Conservation (phyloP, 1,139 yeast species). For the Trichomonascaceae sp. region DNA sequence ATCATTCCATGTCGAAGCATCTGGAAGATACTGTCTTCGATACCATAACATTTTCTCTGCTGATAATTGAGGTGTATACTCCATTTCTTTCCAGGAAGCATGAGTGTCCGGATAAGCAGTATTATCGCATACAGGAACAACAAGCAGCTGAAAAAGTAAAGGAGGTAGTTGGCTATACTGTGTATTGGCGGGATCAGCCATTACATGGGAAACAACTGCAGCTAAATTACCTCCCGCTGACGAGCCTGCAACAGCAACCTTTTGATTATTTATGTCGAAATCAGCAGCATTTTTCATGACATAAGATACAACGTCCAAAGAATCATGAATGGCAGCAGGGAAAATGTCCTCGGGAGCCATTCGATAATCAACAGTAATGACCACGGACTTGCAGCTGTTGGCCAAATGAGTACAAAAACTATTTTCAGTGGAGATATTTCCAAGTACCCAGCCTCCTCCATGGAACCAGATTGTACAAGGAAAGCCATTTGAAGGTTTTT, state of each 20-base stretch:
- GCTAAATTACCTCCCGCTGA: slow-evolving; percentile 47
- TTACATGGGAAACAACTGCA: slow-evolving; percentile 37
- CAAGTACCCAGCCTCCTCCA: slow-evolving; percentile 48
- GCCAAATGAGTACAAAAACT: slow-evolving; percentile 42
- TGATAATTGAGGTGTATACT: slow-evolving; percentile 41
- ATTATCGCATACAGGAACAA: slow-evolving; percentile 45
- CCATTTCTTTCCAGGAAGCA: slow-evolving; percentile 38
- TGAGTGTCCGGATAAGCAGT: slow-evolving; percentile 37
- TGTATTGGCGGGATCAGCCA: slow-evolving; percentile 5
- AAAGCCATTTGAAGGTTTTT: slow-evolving; percentile 39
- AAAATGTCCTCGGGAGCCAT: slow-evolving; percentile 33
- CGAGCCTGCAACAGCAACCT: slow-evolving; percentile 41
- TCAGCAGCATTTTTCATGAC: slow-evolving; percentile 18
- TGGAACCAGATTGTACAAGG: slow-evolving; percentile 45
- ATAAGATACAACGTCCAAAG: slow-evolving; percentile 9
- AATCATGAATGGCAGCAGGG: slow-evolving; percentile 40
- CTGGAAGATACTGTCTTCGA: slow-evolving; percentile 38
- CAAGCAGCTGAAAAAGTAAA: slow-evolving; percentile 37
- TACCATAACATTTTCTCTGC: slow-evolving; percentile 46
- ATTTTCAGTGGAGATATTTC: slow-evolving; percentile 42
- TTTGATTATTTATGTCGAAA: slow-evolving; percentile 32
- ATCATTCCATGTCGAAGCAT: slow-evolving; percentile 37
- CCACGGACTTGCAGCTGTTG: slow-evolving; percentile 35
- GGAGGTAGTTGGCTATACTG: slow-evolving; percentile 29
- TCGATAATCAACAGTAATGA: slow-evolving; percentile 38